Conservation (phyloP, 129 eudicot species). For the Flaveria ramosissima region DNA sequence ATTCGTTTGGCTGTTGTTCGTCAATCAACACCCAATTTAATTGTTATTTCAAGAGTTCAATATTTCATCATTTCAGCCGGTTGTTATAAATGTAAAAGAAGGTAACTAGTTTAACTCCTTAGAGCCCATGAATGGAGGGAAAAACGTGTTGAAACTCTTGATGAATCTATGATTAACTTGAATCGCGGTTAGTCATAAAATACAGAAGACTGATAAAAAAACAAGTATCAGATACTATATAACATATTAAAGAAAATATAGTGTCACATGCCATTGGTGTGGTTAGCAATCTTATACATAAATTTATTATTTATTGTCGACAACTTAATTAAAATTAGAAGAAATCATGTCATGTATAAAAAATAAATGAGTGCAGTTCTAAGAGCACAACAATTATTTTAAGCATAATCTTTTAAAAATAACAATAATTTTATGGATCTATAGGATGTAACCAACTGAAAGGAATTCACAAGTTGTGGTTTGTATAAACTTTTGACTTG, state of each 20-base stretch:
- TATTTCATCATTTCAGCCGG: no score
- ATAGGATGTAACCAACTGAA: no score
- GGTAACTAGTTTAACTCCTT: slow-evolving; percentile 26
- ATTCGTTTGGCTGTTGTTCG: slow-evolving; percentile 46
- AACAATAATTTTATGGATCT: not conserved
- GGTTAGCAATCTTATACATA: no score
- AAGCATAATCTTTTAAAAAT: not conserved
- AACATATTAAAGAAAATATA: no score
- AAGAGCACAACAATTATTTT: no score
- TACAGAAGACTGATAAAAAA: slow-evolving; percentile 19
- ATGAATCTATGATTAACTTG: slow-evolving; percentile 67
- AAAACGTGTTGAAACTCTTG: slow-evolving; percentile 60
- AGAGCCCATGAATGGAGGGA: slow-evolving; percentile 64
- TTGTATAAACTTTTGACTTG: no score
- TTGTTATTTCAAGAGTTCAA: not conserved
- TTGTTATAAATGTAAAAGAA: not conserved
- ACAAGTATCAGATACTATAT: no score
- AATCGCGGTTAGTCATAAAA: slow-evolving; percentile 73
- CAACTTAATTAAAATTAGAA: not conserved
- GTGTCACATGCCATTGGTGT: no score
- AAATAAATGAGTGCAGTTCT: no score
- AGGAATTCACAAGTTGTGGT: no score
- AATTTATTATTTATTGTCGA: no score
- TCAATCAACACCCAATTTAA: slow-evolving; percentile 59
- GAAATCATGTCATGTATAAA: not conserved